phyloP scores from a whole-genome alignment of 306 rosid genomes.

The Corylus heterophylla region DNA sequence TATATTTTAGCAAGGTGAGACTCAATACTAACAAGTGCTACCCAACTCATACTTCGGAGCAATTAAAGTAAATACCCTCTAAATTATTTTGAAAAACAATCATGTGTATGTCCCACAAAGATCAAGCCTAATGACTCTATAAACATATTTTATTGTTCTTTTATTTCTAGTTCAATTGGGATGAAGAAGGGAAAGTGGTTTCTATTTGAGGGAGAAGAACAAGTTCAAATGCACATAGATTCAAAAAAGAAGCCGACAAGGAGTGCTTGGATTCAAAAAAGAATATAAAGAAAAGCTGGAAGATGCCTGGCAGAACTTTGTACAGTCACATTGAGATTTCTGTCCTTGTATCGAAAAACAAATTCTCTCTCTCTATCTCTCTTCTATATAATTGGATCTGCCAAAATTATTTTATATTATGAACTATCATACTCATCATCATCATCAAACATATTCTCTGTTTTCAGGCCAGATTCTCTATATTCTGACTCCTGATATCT shows the following conservation, averaged over 20 bases:
- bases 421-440: constrained; percentile 24
- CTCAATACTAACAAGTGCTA: too few relatives aligned
- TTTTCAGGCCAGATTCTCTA: constrained; percentile 17
- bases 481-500: neutral
- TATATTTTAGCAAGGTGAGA: too few relatives aligned
- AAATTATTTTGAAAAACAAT: neutral
- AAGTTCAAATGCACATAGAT: neutral
- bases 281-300: constrained; percentile 38
- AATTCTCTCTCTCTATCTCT: neutral
- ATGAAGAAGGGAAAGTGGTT: neutral
- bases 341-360: constrained; percentile 21
- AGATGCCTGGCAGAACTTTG: constrained; percentile 32
- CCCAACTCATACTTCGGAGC: too few relatives aligned
- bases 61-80: too few relatives aligned
- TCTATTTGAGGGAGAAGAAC: constrained; percentile 4
- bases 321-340: constrained; percentile 23
- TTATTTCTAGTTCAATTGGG: neutral
- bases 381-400: constrained; percentile 21
- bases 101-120: neutral
- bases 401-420: neutral
- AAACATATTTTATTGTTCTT: neutral
- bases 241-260: constrained; percentile 40
- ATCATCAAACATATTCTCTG: constrained; percentile 28
- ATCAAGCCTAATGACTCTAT: neutral
- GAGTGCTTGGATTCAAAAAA: constrained; percentile 27